These are phyloP conservation scores for Pulveroboletus frians DNA, from an alignment of 768 basidiomycete genomes.

Conservation along the genomic window DNA sequence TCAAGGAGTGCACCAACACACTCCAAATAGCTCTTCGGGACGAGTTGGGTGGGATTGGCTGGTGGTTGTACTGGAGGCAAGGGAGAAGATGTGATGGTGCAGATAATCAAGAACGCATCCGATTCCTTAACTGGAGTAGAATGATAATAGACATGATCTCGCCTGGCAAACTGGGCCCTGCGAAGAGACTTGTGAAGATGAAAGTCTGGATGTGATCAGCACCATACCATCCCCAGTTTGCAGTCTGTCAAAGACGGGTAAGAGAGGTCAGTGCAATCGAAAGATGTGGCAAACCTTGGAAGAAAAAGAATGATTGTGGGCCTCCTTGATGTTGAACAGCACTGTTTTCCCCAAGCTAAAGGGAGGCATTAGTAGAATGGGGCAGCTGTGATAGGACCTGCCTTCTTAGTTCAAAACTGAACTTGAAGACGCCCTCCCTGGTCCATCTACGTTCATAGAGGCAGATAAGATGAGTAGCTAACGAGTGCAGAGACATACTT, in stretches of 20 bases:
- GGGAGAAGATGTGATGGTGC: constrained; percentile 70
- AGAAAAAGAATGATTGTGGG: constrained; percentile 77
- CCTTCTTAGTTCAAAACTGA: constrained; percentile 79
- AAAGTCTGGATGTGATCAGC: not conserved
- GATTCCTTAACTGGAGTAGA: constrained; percentile 45
- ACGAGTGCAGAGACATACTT: constrained; percentile 36
- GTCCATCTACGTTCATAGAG: constrained; percentile 52
- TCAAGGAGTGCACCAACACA: constrained; percentile 72
- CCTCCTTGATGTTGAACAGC: constrained; percentile 66
- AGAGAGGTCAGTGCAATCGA: constrained; percentile 3
- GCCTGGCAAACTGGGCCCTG: constrained; percentile 75
- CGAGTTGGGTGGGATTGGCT: constrained; percentile 42
- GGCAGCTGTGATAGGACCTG: constrained; percentile 18
- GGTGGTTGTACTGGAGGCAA: constrained; percentile 44
- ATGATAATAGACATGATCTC: constrained; percentile 65
- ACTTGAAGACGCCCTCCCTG: constrained; percentile 82
- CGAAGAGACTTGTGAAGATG: not conserved
- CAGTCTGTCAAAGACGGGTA: constrained; percentile 43
- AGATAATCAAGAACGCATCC: constrained; percentile 72
- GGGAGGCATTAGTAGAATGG: not conserved
- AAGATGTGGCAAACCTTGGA: constrained; percentile 43
- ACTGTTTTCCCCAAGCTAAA: constrained; percentile 43
- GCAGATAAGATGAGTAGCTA: not conserved
- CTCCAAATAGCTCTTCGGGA: constrained; percentile 63
- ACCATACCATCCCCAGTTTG: constrained; percentile 82